A percentile compares a stretch with the other conserved stretches of the same genome.
Conservation (phyloP, 306 rosid species). For the Ochetophila trinervis region DNA sequence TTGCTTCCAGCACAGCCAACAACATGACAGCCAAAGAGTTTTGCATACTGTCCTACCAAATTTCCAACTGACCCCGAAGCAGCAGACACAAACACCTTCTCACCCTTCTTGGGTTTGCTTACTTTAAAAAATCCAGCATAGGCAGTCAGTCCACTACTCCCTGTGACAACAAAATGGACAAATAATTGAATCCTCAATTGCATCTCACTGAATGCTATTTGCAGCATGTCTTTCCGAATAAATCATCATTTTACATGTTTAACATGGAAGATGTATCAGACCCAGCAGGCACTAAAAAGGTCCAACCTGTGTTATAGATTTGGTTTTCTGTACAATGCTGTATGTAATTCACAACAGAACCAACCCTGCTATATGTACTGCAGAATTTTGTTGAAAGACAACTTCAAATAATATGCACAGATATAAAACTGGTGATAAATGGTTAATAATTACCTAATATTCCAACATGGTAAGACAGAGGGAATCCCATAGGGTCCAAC, state of each 20-base stretch:
- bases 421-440: neutral
- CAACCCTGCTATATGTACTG: too few species aligned
- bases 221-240: too few species aligned
- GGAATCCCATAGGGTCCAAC: conserved; percentile 55
- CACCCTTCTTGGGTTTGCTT: conserved; percentile 59
- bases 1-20: conserved; percentile 71
- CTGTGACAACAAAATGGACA: conserved; percentile 17
- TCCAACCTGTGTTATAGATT: too few species aligned
- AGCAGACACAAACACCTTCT: conserved; percentile 72
- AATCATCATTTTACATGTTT: neutral
- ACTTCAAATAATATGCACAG: too few species aligned
- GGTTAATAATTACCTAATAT: neutral
- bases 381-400: too few species aligned
- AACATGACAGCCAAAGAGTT: conserved; percentile 70
- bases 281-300: too few species aligned
- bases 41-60: conserved; percentile 76
- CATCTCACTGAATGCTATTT: too few species aligned
- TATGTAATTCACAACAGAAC: too few species aligned
- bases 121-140: conserved; percentile 61
- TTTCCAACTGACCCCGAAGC: conserved; percentile 69
- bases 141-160: conserved; percentile 60
- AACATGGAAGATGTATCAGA: neutral
- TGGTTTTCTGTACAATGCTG: too few species aligned
- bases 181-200: neutral
- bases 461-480: conserved; percentile 17